Conservation (phyloP, 345 rosid genomes). For the rapeseed (Brassica napus) region Da-Ae NC_063443.1:15193001-15193500, state of each 20-base stretch:
- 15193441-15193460: background rate
- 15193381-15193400: background rate
- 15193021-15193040: slow-evolving; percentile 1
- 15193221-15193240: slow-evolving; percentile 16
- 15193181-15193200: slow-evolving; percentile 25
- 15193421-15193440: background rate
- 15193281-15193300: slow-evolving; percentile 5
- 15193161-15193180: background rate
- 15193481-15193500: background rate
- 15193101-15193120: slow-evolving; percentile 14
- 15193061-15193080: slow-evolving; percentile 41
- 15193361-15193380: background rate
- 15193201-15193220: background rate
- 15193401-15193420: background rate
- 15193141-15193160: background rate
- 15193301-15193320: background rate
- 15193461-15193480: background rate
- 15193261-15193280: background rate
- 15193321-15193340: background rate
- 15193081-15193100: slow-evolving; percentile 17
- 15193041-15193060: slow-evolving; percentile 23
- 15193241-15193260: slow-evolving; percentile 13
- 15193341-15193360: background rate
- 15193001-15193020: slow-evolving; percentile 32
- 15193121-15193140: background rate